Evolutionary conservation across 345 rosid genomes (phyloP), one percentile per base, ranked within the genome.

Genomic region (Boechera retrofracta): DNA sequence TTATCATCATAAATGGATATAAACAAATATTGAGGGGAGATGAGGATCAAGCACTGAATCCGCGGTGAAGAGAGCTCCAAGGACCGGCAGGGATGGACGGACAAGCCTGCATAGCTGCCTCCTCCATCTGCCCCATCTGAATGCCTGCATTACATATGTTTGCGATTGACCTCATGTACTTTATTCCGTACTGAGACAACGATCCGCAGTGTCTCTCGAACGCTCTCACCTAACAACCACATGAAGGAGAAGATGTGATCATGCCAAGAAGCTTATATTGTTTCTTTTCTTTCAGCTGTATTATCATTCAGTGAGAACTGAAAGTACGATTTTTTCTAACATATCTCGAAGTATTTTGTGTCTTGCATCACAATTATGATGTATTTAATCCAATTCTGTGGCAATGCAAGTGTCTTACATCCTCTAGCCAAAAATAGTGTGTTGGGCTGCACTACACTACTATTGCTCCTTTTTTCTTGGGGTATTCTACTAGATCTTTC

Each of bases 111-210:
- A 86, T 83, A 0, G 98, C 82, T 76, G 96, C 97, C 72, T 89
- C 93, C 0, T 73, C 83, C 96, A 95, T 89, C 78, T 85, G 87
- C 52, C 79, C 81, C 10, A 59, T 52, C 7, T 12, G 60, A 73
- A 91, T 81, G 76, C 98, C 94, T 44, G 88, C 89, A 73, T 91
- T 92, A 85, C 99, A 95, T 18, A 95, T 58, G 84, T 95, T 95
- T 65, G 94, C 99, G 24, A 95, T 21, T 39, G 96, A 86, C 12
- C 96, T 88, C 96, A 87, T 95, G 85, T 95, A 93, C 67, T 91
- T 92, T 89, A 95, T 91, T 47, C 98, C 98, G 6, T 95, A 95
- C 73, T 89, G 94, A 29, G 96, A 84, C 41, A 95, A 71, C 21
- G 96, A 87, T 71, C 99, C 99, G 24, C 99, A 95, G 5, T 89